These are phyloP conservation scores for Zygnema cylindricum DNA, from an alignment of 139 green algal genomes.

Conservation along the genomic window DNA sequence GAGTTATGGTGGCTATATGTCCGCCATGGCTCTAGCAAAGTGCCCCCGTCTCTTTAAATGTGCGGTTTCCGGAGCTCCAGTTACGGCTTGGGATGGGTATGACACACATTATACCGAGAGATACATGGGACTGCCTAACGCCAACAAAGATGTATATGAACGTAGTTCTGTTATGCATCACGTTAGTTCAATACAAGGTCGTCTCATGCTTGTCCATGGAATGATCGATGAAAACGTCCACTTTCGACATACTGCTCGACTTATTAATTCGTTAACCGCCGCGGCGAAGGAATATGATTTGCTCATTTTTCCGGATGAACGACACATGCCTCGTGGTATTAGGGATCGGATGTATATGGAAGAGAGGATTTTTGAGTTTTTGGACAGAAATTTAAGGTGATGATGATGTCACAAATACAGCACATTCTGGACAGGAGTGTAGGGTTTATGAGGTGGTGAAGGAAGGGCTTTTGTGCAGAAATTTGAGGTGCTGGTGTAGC, in stretches of 20 bases:
- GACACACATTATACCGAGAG: constrained; percentile 70
- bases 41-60: constrained; percentile 59
- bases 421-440: no score
- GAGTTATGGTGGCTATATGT: constrained; percentile 68
- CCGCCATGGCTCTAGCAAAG: constrained; percentile 56
- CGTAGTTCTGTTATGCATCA: constrained; percentile 60
- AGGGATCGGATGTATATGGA: constrained; percentile 67
- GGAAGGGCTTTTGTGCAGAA: no score
- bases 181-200: constrained; percentile 45
- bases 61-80: constrained; percentile 64
- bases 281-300: constrained; percentile 58
- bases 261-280: constrained; percentile 59
- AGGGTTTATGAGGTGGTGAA: no score
- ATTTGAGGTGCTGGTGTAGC: no score
- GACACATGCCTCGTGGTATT: constrained; percentile 65
- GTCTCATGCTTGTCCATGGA: constrained; percentile 64
- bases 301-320: constrained; percentile 64
- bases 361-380: constrained; percentile 59
- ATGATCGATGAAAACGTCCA: constrained; percentile 72
- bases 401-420: no score
- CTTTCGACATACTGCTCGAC: constrained; percentile 61
- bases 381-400: constrained; percentile 43
- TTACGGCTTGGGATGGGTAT: constrained; percentile 67
- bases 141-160: constrained; percentile 57
- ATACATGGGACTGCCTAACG: constrained; percentile 63